Evolutionary conservation across 2,329 filamentous ascomycete genomes (phyloP).

Genomic region (Exophiala xenobiotica): DNA sequence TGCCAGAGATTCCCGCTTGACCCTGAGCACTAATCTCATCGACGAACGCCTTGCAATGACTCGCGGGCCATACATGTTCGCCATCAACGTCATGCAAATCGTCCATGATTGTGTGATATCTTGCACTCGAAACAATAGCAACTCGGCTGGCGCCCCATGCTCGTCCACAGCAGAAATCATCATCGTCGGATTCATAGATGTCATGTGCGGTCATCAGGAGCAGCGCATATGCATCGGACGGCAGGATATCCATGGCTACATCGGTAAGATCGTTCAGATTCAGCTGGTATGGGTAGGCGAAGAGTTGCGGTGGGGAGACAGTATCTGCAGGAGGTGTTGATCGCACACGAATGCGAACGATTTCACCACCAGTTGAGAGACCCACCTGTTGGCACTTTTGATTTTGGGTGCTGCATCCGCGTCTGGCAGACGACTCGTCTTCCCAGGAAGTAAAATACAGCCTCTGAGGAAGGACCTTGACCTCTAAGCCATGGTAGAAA

Average conservation of each 20-base stretch:
- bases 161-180: slow-evolving; percentile 65
- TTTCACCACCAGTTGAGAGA: slow-evolving; percentile 40
- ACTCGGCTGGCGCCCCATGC: slow-evolving; percentile 66
- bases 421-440: slow-evolving; percentile 9
- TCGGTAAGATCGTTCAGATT: slow-evolving; percentile 64
- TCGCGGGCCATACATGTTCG: slow-evolving; percentile 63
- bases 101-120: slow-evolving; percentile 58
- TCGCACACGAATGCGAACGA: slow-evolving; percentile 54
- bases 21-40: slow-evolving; percentile 37
- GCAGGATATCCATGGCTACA: slow-evolving; percentile 53
- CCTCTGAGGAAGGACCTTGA: slow-evolving; percentile 44
- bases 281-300: slow-evolving; percentile 46
- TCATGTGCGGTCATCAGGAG: slow-evolving; percentile 61
- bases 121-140: slow-evolving; percentile 60
- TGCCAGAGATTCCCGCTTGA: slow-evolving; percentile 16
- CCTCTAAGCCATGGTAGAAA: slow-evolving; percentile 56
- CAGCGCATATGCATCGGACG: slow-evolving; percentile 59
- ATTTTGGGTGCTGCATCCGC: background rate
- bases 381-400: slow-evolving; percentile 43
- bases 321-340: slow-evolving; percentile 42
- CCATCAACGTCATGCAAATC: slow-evolving; percentile 40
- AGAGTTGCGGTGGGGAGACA: background rate
- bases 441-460: slow-evolving; percentile 55
- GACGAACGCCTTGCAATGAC: slow-evolving; percentile 58
- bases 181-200: slow-evolving; percentile 64